Conservation (phyloP, 2,329 filamentous ascomycete species). For the Colletotrichum simmondsii region DNA sequence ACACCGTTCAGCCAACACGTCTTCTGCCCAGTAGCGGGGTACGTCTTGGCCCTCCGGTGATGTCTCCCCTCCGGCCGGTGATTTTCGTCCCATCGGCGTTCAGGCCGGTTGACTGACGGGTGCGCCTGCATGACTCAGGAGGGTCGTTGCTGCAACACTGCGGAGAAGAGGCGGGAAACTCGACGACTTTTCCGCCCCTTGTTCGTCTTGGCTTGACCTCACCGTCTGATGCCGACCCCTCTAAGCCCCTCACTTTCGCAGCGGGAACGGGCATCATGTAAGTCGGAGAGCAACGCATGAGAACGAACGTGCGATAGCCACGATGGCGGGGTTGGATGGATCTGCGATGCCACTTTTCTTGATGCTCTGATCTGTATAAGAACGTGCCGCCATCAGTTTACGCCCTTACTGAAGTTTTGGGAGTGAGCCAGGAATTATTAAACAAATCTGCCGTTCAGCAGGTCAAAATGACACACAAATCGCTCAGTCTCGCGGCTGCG, state of each 20-base stretch:
- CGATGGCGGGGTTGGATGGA: conserved; percentile 13
- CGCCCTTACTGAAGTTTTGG: too few relatives aligned
- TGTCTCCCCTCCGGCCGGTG: not conserved
- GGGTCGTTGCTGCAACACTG: conserved; percentile 1
- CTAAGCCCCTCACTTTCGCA: conserved; percentile 30
- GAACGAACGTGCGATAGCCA: not conserved
- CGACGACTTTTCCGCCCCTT: conserved; percentile 18
- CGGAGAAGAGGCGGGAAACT: conserved; percentile 31
- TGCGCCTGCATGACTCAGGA: conserved; percentile 21
- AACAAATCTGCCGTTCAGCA: too few relatives aligned
- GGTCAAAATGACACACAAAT: conserved; percentile 26
- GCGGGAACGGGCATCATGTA: conserved; percentile 9
- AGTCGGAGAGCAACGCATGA: not conserved
- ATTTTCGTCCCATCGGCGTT: not conserved
- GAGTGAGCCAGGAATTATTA: too few relatives aligned
- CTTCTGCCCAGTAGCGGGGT: not conserved
- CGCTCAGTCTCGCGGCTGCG: conserved; percentile 14
- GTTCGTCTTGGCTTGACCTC: conserved; percentile 7
- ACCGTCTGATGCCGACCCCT: conserved; percentile 13
- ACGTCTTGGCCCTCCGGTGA: conserved; percentile 11
- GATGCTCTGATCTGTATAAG: conserved; percentile 15
- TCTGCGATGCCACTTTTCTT: conserved; percentile 13
- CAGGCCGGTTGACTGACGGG: not conserved
- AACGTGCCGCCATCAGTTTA: too few relatives aligned
- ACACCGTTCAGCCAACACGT: not conserved